Percentiles rank a stretch among this genome's conserved stretches.
Conservation (phyloP, 305 asterid genomes). For the Plantago lanceolata region DNA sequence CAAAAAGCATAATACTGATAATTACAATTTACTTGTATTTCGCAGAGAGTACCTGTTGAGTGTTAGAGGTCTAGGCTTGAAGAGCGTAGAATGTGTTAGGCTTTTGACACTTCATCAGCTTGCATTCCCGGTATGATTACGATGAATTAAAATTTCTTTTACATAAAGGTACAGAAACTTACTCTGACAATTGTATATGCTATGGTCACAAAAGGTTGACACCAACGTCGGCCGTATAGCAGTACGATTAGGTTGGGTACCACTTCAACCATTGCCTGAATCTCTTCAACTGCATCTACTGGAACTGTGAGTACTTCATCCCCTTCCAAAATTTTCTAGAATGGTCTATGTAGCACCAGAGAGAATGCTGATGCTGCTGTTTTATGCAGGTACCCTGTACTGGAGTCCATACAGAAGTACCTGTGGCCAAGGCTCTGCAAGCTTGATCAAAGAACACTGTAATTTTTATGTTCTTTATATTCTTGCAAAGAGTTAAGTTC, state of each 20-base stretch:
- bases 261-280: constrained; percentile 98
- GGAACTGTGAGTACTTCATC: constrained; percentile 68
- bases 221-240: constrained; percentile 99
- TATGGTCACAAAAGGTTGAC: constrained; percentile 65
- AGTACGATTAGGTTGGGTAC: constrained; percentile 99
- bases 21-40: constrained; percentile 27
- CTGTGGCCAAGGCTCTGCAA: constrained; percentile 99
- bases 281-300: constrained; percentile 91
- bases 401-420: constrained; percentile 92
- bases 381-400: constrained; percentile 72
- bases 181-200: constrained; percentile 29
- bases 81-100: constrained; percentile 96
- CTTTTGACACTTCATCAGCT: constrained; percentile 97
- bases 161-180: constrained; percentile 18
- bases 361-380: constrained; percentile 28
- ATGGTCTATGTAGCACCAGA: constrained; percentile 19
- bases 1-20: constrained; percentile 13
- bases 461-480: constrained; percentile 24
- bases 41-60: constrained; percentile 88
- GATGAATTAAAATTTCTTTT: constrained; percentile 14
- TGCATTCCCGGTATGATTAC: constrained; percentile 87
- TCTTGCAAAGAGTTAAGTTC: constrained; percentile 7
- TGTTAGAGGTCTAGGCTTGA: constrained; percentile 88
- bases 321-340: constrained; percentile 16
- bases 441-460: constrained; percentile 95